Evolutionary conservation across 495 filamentous ascomycete species (phyloP), one percentile per base, ranked within the genome.

Genomic region (Neurospora sp.): DNA sequence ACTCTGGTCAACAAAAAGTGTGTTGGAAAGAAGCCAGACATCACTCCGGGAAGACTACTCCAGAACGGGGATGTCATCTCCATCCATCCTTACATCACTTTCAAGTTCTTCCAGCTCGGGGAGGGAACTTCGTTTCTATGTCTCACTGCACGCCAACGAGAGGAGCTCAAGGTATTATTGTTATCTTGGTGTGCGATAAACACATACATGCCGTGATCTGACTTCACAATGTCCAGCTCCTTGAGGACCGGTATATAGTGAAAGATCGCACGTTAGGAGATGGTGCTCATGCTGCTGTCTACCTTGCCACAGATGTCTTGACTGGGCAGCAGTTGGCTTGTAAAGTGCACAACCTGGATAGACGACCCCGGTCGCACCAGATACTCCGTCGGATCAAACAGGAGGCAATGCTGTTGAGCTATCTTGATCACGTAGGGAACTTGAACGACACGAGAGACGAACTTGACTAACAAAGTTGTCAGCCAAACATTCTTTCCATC

Each of bases 281-380:
- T 84, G 94, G 94, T 53, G 91, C 90, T 3, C 94, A 92, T 81
- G 93, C 92, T 68, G 88, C 90, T 83, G 91, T 98, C 45, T 94
- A 94, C 80, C 85, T 96, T 73, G 93, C 93, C 61, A 87, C 84
- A 44, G 91, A 97, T 75, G 84, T 79, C 27, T 75, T 81, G 70
- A 93, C 90, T 27, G 87, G 88, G 41, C 82, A 89, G 71, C 87
- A 91, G 75, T 88, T 97, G 70, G 95, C 93, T 10, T 93, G 97
- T 83, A 98, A 98, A 79, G 76, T 86, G 4, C 77, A 85, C 70
- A 76, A 83, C 69, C 70, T 84, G 16, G 61, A 17, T 73, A 75
- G 71, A 40, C 38, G 42, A 8, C 48, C 59, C 39, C 53, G 12
- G 3, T 73, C 71, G 22, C 59, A 73, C 39, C 40, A 45, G 20